phyloP scores from a whole-genome alignment of 306 rosid genomes.

The Cucurbita moschata region DNA sequence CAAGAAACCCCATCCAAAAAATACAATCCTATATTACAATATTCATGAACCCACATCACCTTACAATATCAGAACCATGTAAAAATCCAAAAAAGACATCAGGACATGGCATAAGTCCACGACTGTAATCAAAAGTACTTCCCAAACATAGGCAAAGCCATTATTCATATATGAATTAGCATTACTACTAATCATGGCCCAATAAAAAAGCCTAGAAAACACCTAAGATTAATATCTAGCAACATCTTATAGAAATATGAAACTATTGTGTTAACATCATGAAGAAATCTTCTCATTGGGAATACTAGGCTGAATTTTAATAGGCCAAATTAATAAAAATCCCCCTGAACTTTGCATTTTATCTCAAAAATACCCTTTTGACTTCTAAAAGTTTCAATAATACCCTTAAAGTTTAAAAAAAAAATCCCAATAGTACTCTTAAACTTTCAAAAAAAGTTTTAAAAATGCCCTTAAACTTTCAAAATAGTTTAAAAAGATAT shows the following conservation, averaged over 20 bases:
- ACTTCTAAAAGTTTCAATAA: too few species aligned
- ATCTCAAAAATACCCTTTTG: too few species aligned
- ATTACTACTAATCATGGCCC: background rate
- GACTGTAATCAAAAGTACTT: background rate
- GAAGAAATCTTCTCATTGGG: background rate
- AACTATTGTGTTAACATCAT: background rate
- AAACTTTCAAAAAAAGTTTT: too few species aligned
- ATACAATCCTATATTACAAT: background rate
- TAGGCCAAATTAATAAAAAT: too few species aligned
- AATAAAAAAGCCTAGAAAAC: background rate
- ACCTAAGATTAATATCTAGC: background rate
- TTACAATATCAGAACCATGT: background rate
- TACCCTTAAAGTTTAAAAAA: too few species aligned
- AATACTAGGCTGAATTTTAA: background rate
- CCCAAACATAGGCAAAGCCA: background rate
- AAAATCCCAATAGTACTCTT: too few species aligned
- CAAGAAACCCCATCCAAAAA: background rate
- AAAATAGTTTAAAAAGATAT: too few species aligned
- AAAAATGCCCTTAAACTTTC: too few species aligned
- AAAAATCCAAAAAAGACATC: background rate
- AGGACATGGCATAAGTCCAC: background rate
- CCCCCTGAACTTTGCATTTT: too few species aligned
- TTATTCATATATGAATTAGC: background rate
- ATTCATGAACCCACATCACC: background rate
- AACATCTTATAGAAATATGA: background rate